Conservation (phyloP, 2,329 filamentous ascomycete species). For the Fusarium protoensiforme region DNA sequence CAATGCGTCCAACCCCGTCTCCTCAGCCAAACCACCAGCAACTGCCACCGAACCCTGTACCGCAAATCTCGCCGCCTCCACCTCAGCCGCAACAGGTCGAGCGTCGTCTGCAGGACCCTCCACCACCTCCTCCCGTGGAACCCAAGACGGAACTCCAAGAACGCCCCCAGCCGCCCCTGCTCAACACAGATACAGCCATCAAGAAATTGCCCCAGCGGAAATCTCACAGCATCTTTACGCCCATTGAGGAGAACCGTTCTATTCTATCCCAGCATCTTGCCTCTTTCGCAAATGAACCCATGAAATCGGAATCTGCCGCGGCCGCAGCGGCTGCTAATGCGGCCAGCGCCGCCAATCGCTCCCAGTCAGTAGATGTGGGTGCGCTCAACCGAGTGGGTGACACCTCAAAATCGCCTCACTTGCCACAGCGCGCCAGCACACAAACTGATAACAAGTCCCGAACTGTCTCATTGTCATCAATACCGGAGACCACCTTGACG, state of each 20-base stretch:
- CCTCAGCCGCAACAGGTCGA: constrained; percentile 54
- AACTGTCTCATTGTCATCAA: constrained; percentile 67
- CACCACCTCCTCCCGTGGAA: constrained; percentile 63
- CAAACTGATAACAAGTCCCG: constrained; percentile 59
- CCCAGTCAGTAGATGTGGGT: constrained; percentile 74
- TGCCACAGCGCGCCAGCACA: constrained; percentile 61
- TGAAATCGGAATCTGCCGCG: constrained; percentile 50
- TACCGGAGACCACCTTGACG: constrained; percentile 72
- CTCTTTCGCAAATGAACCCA: constrained; percentile 68
- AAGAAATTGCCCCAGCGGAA: constrained; percentile 79
- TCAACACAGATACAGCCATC: constrained; percentile 64
- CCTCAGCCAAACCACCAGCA: constrained; percentile 67
- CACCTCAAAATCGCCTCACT: constrained; percentile 64
- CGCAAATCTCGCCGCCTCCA: constrained; percentile 65
- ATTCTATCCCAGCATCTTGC: constrained; percentile 87
- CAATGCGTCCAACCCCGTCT: constrained; percentile 66
- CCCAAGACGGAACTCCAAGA: constrained; percentile 61
- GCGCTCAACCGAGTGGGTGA: constrained; percentile 63
- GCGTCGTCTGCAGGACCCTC: constrained; percentile 61
- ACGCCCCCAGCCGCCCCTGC: constrained; percentile 56
- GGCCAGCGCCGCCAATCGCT: constrained; percentile 55
- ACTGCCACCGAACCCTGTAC: constrained; percentile 58
- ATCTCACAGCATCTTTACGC: constrained; percentile 94
- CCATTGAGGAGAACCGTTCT: constrained; percentile 92
- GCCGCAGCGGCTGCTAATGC: constrained; percentile 42